Percentiles rank a stretch among this genome's conserved stretches.
phyloP scores from a whole-genome alignment of 1,139 yeast species.

The Suhomyces anneliseae region DNA sequence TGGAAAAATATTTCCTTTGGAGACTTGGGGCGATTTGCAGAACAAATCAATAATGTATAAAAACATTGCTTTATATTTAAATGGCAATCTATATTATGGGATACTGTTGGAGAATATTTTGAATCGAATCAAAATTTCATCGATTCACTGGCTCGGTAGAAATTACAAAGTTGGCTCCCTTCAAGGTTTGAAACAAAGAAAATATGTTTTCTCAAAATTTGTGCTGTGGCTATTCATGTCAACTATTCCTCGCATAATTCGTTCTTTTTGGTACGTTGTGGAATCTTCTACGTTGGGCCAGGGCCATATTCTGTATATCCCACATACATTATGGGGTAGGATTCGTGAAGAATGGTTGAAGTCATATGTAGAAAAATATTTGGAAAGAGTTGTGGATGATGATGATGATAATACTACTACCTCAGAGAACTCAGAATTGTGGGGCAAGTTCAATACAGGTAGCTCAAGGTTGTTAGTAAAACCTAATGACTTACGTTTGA shows the following conservation, averaged over 20 bases:
- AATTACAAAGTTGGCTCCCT: constrained; percentile 26
- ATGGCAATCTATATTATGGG: constrained; percentile 32
- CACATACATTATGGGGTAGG: constrained; percentile 59
- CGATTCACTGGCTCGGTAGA: constrained; percentile 50
- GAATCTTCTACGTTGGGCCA: constrained; percentile 51
- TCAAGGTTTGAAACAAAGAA: constrained; percentile 37
- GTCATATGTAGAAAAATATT: constrained; percentile 37
- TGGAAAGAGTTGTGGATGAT: constrained; percentile 2
- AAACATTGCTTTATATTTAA: constrained; percentile 40
- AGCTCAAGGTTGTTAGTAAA: constrained; percentile 56
- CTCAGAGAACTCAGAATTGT: too few relatives aligned
- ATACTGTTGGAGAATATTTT: constrained; percentile 27
- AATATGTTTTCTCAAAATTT: constrained; percentile 37
- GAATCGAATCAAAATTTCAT: constrained; percentile 33
- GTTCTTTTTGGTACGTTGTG: constrained; percentile 67
- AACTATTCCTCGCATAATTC: constrained; percentile 50
- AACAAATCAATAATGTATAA: constrained; percentile 48
- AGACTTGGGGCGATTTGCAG: constrained; percentile 52
- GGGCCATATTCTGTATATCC: constrained; percentile 46
- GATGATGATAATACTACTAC: neutral
- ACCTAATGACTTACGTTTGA: constrained; percentile 53
- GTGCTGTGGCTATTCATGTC: constrained; percentile 58
- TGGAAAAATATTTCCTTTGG: constrained; percentile 52
- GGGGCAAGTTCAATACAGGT: constrained; percentile 30
- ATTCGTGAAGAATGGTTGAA: constrained; percentile 44